Evolutionary conservation across 495 filamentous ascomycete species (phyloP).

Genomic region (Hypoxylon lenormandii): DNA sequence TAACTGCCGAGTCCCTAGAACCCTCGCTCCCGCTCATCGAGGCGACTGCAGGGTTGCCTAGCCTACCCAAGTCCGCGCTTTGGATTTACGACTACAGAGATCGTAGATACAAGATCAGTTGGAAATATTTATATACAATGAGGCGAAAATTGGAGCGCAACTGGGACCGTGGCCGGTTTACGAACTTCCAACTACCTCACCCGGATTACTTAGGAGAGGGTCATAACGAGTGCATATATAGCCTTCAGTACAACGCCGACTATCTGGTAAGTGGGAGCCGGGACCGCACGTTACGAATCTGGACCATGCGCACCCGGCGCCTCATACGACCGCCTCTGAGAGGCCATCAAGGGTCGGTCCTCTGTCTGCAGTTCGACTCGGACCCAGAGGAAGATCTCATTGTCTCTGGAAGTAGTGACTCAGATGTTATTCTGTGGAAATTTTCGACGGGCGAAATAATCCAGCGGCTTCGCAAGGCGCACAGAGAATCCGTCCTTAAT

Average conservation of each 20-base stretch:
- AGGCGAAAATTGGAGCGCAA: constrained; percentile 86
- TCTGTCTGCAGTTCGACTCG: constrained; percentile 98
- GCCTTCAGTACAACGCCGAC: constrained; percentile 84
- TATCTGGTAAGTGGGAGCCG: constrained; percentile 94
- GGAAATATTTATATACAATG: constrained; percentile 90
- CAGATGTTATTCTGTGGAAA: constrained; percentile 86
- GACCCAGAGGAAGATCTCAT: constrained; percentile 88
- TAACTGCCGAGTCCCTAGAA: constrained; percentile 38
- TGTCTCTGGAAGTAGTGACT: constrained; percentile 92
- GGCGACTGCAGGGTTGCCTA: constrained; percentile 27
- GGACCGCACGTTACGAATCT: constrained; percentile 87
- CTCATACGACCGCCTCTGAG: constrained; percentile 75
- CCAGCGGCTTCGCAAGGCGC: constrained; percentile 77
- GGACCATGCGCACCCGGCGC: constrained; percentile 85
- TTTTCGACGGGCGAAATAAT: constrained; percentile 89
- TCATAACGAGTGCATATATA: constrained; percentile 93
- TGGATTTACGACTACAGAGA: constrained; percentile 59
- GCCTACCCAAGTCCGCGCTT: constrained; percentile 53
- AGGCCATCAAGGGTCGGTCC: constrained; percentile 85
- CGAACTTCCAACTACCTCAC: constrained; percentile 90
- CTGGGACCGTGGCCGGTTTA: constrained; percentile 84
- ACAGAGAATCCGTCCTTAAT: constrained; percentile 92
- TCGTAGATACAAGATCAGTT: constrained; percentile 72
- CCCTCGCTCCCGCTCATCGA: constrained; percentile 47
- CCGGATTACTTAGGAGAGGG: constrained; percentile 82